Percentiles rank a stretch among this genome's conserved stretches.
phyloP scores from a whole-genome alignment of 2,329 filamentous ascomycete genomes.

The Chrysoporthe austroafricana region DNA sequence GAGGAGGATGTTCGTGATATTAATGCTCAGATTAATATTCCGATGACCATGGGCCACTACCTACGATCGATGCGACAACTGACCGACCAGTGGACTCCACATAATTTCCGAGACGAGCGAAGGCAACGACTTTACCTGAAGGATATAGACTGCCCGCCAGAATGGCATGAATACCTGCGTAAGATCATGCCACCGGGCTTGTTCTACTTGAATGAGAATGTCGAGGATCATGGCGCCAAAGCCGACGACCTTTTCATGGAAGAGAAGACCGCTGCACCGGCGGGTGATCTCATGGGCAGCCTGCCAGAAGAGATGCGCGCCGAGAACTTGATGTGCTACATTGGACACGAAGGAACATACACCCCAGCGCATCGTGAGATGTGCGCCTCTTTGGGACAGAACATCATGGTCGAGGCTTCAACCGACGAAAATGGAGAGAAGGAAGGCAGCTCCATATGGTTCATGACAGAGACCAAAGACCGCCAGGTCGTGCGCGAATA shows the following conservation, averaged over 20 bases:
- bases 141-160: conserved; percentile 89
- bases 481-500: conserved; percentile 90
- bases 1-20: conserved; percentile 88
- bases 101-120: conserved; percentile 77
- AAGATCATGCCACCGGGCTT: conserved; percentile 79
- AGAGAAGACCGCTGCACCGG: conserved; percentile 64
- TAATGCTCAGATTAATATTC: conserved; percentile 70
- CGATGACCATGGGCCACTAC: conserved; percentile 89
- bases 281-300: conserved; percentile 94
- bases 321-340: conserved; percentile 97
- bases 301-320: conserved; percentile 86
- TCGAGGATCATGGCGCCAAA: conserved; percentile 49
- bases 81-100: conserved; percentile 77
- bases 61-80: conserved; percentile 83
- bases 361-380: conserved; percentile 96
- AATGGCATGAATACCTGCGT: conserved; percentile 82
- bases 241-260: conserved; percentile 48
- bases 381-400: conserved; percentile 94
- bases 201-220: conserved; percentile 87
- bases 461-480: conserved; percentile 97
- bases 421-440: conserved; percentile 72
- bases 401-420: conserved; percentile 97
- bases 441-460: conserved; percentile 92
- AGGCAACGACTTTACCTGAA: conserved; percentile 92
- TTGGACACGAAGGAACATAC: conserved; percentile 96